phyloP scores from a whole-genome alignment of 495 filamentous ascomycete species.

The Talaromyces proteolyticus region DNA sequence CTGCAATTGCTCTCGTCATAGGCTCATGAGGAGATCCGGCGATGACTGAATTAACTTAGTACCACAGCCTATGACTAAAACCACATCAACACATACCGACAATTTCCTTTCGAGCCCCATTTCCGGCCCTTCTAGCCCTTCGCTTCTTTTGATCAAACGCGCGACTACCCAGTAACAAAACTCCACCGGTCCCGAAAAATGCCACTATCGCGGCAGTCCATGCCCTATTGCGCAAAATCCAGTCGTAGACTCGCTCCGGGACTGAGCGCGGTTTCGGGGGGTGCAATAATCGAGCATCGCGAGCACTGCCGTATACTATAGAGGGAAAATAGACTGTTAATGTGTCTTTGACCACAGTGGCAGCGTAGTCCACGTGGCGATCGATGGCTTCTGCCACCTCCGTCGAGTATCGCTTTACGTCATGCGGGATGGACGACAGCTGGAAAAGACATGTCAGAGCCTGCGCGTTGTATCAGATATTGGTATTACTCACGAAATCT shows the following conservation, averaged over 20 bases:
- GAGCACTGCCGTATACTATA: constrained; percentile 26
- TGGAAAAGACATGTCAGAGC: constrained; percentile 18
- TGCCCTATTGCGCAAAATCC: constrained; percentile 64
- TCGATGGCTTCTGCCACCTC: constrained; percentile 74
- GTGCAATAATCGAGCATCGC: constrained; percentile 13
- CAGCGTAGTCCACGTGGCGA: constrained; percentile 63
- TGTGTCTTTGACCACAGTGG: constrained; percentile 54
- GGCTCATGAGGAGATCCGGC: constrained; percentile 78
- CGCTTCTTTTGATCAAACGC: constrained; percentile 57
- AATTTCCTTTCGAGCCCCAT: constrained; percentile 85
- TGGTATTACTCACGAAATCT: constrained; percentile 32
- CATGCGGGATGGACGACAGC: constrained; percentile 68
- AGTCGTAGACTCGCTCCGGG: constrained; percentile 43
- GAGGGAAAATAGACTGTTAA: constrained; percentile 48
- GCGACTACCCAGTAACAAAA: constrained; percentile 57
- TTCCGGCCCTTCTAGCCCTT: constrained; percentile 67
- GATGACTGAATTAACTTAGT: constrained; percentile 44
- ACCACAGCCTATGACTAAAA: not conserved
- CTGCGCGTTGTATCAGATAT: not conserved
- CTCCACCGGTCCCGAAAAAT: constrained; percentile 61
- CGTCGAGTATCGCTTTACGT: constrained; percentile 58
- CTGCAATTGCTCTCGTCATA: constrained; percentile 69
- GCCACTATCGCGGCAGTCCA: constrained; percentile 62
- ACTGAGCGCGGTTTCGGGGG: constrained; percentile 19
- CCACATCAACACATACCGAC: constrained; percentile 46